A percentile compares a stretch with the other conserved stretches of the same genome.
Evolutionary conservation across 345 rosid genomes (phyloP).

Genomic region (Citrus cavaleriei): DNA sequence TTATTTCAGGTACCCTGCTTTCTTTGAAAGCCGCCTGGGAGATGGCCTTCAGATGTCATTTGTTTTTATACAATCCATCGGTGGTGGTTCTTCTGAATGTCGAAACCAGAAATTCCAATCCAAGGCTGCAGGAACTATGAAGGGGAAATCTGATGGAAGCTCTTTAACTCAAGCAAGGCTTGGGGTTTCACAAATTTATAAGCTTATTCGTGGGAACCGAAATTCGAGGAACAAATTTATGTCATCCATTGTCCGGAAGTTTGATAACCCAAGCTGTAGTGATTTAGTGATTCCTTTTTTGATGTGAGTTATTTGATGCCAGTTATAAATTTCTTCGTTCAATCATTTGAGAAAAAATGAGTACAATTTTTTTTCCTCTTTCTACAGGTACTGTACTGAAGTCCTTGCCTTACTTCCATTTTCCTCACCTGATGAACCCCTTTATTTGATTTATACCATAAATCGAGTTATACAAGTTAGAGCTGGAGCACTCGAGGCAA

Average conservation of each 20-base stretch:
- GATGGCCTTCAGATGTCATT: conserved; percentile 98
- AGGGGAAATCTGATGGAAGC: conserved; percentile 59
- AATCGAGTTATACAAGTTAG: conserved; percentile 94
- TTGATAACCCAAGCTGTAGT: conserved; percentile 74
- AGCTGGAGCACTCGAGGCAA: conserved; percentile 91
- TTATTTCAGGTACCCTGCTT: conserved; percentile 85
- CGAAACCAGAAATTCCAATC: conserved; percentile 39
- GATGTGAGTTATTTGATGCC: conserved; percentile 57
- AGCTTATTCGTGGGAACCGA: conserved; percentile 91
- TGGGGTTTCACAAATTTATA: conserved; percentile 95
- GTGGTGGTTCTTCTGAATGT: conserved; percentile 34
- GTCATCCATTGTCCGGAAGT: conserved; percentile 96
- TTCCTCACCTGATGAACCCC: conserved; percentile 95
- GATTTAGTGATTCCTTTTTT: conserved; percentile 67
- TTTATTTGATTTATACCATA: conserved; percentile 82
- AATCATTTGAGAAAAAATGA: conserved; percentile 4
- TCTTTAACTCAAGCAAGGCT: conserved; percentile 86
- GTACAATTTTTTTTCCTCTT: conserved; percentile 14
- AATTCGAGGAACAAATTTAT: conserved; percentile 92
- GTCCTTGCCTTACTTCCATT: conserved; percentile 92
- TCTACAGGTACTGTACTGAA: conserved; percentile 93
- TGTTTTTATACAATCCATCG: conserved; percentile 66
- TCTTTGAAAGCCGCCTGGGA: conserved; percentile 95
- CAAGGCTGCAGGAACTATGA: conserved; percentile 52
- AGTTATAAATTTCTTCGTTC: not conserved